A percentile compares a stretch with the other conserved stretches of the same genome.
These are phyloP conservation scores for Cadophora luteo-olivacea DNA, from an alignment of 2,329 filamentous ascomycete species.

Conservation along the genomic window DNA sequence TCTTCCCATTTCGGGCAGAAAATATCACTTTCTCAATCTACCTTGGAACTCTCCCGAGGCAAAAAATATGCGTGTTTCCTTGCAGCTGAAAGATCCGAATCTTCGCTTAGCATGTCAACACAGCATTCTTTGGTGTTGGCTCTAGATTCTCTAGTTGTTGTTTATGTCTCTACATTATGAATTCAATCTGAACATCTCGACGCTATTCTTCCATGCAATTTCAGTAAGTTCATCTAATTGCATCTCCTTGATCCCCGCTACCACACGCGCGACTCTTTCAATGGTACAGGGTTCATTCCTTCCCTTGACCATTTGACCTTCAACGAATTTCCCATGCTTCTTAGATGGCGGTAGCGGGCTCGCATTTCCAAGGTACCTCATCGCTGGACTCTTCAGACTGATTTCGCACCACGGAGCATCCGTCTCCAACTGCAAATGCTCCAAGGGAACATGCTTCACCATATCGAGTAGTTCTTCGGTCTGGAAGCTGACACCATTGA, in stretches of 20 bases:
- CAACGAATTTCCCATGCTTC: neutral
- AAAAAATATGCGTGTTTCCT: too few species aligned
- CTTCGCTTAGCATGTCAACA: conserved; percentile 15
- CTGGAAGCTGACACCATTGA: neutral
- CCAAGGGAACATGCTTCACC: neutral
- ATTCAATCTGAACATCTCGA: neutral
- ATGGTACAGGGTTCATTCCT: neutral
- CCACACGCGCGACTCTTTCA: neutral
- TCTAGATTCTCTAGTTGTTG: neutral
- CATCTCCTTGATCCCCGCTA: neutral
- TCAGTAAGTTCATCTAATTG: neutral
- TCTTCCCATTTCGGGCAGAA: neutral
- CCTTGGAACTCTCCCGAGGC: neutral
- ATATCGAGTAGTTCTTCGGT: neutral
- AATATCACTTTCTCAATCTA: neutral
- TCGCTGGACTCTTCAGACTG: neutral
- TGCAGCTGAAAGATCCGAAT: too few species aligned
- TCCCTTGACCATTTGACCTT: neutral
- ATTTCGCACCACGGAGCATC: neutral
- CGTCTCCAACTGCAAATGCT: neutral
- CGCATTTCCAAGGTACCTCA: neutral
- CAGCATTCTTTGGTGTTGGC: neutral
- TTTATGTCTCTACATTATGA: neutral
- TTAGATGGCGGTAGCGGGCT: neutral
- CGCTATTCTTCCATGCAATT: neutral